Conservation (phyloP, 768 basidiomycete genomes). For the Boletellus ananas region DNA sequence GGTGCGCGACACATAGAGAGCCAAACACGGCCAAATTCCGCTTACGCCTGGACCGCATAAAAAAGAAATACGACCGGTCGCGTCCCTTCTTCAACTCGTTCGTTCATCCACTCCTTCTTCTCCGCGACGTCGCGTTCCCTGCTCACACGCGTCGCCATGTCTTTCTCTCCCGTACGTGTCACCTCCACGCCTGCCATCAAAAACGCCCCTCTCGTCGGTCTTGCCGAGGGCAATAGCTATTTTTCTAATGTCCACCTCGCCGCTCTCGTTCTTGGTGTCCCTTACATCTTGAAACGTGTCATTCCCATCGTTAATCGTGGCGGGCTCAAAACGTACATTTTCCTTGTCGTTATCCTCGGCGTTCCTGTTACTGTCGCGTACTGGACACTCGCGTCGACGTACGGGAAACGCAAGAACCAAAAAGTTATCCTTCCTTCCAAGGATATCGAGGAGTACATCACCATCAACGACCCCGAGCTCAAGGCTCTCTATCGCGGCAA, state of each 20-base stretch:
- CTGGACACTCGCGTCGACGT: conserved; percentile 84
- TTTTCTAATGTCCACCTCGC: conserved; percentile 84
- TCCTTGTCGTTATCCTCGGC: conserved; percentile 71
- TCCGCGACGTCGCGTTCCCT: conserved; percentile 4
- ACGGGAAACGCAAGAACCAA: conserved; percentile 77
- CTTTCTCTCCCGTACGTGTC: conserved; percentile 48
- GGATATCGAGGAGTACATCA: conserved; percentile 86
- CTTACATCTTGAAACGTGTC: conserved; percentile 79
- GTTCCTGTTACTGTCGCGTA: conserved; percentile 78
- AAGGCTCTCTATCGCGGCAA: conserved; percentile 76
- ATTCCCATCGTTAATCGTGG: conserved; percentile 79
- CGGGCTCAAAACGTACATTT: conserved; percentile 82
- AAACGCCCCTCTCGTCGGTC: conserved; percentile 78
- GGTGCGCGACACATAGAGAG: background rate
- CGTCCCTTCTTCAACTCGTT: conserved; percentile 4
- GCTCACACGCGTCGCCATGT: conserved; percentile 30
- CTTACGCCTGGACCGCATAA: conserved; percentile 10
- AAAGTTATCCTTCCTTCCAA: conserved; percentile 83
- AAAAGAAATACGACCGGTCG: conserved; percentile 9
- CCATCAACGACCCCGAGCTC: conserved; percentile 80
- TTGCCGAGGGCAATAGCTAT: conserved; percentile 80
- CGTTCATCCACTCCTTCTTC: conserved; percentile 18
- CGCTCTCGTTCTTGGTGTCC: conserved; percentile 69
- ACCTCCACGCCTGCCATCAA: conserved; percentile 77
- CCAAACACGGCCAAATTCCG: conserved; percentile 22